These are phyloP conservation scores for Talaromyces sp. DNA, from an alignment of 2,329 filamentous ascomycete genomes.

Conservation along the genomic window DNA sequence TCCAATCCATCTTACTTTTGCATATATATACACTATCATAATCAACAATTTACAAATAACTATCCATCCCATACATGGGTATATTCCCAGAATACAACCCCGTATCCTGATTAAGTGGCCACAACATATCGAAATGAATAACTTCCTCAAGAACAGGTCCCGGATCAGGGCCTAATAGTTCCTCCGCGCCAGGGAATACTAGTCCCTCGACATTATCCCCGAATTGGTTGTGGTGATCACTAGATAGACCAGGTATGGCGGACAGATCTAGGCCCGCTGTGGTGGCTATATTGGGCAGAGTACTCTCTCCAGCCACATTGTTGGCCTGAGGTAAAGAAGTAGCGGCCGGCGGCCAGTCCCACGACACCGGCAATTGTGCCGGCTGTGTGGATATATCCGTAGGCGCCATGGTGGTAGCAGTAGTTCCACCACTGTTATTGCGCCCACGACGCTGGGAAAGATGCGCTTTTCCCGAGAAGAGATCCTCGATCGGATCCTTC, in stretches of 20 bases:
- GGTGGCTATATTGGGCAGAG: background rate
- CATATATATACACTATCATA: background rate
- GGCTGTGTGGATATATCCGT: slow-evolving; percentile 1
- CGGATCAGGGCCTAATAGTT: slow-evolving; percentile 20
- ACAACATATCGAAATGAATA: slow-evolving; percentile 23
- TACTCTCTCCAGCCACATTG: background rate
- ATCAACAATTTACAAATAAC: slow-evolving; percentile 12
- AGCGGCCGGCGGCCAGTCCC: slow-evolving; percentile 19
- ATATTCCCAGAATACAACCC: slow-evolving; percentile 22
- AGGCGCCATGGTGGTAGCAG: background rate
- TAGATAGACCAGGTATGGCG: background rate
- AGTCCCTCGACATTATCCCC: slow-evolving; percentile 23
- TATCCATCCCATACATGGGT: slow-evolving; percentile 23
- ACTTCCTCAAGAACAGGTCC: slow-evolving; percentile 21
- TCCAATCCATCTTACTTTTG: background rate
- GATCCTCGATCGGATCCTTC: slow-evolving; percentile 22
- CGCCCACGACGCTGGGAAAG: background rate
- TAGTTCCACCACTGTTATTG: background rate
- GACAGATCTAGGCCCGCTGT: background rate
- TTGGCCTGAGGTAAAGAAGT: background rate
- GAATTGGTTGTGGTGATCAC: slow-evolving; percentile 5
- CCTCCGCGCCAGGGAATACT: slow-evolving; percentile 20
- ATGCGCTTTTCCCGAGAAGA: slow-evolving; percentile 16
- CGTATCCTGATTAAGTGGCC: slow-evolving; percentile 22
- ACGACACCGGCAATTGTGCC: slow-evolving; percentile 15